Conservation (phyloP, 305 asterid species). For the Fraxinus sp. region DNA sequence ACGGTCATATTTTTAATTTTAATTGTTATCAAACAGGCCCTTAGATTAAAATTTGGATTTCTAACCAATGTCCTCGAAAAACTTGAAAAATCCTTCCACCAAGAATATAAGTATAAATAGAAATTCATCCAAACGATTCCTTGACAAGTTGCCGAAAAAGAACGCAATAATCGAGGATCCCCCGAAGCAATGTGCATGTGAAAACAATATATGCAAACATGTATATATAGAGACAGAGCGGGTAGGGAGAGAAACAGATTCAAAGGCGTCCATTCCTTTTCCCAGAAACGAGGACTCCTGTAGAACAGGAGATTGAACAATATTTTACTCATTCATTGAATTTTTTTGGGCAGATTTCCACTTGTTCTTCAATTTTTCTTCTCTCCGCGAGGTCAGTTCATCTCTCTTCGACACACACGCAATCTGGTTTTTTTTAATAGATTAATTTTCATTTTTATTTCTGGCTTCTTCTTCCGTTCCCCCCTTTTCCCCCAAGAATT, state of each 20-base stretch:
- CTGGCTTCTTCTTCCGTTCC: background rate
- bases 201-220: background rate
- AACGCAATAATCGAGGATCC: background rate
- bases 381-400: background rate
- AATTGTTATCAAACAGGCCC: too few species aligned
- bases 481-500: background rate
- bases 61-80: too few species aligned
- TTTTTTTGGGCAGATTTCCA: background rate
- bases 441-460: background rate
- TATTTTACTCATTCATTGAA: background rate
- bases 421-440: background rate
- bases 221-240: background rate
- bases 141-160: slow-evolving; percentile 5
- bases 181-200: background rate
- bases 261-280: background rate
- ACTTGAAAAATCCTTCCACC: background rate
- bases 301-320: background rate
- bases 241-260: background rate
- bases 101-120: background rate
- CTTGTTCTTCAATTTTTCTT: background rate
- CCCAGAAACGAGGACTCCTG: background rate
- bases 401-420: background rate
- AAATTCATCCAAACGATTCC: background rate
- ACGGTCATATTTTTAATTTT: too few species aligned
- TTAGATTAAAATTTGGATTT: too few species aligned